phyloP scores from a whole-genome alignment of 345 rosid species.

The Draba incana region DNA sequence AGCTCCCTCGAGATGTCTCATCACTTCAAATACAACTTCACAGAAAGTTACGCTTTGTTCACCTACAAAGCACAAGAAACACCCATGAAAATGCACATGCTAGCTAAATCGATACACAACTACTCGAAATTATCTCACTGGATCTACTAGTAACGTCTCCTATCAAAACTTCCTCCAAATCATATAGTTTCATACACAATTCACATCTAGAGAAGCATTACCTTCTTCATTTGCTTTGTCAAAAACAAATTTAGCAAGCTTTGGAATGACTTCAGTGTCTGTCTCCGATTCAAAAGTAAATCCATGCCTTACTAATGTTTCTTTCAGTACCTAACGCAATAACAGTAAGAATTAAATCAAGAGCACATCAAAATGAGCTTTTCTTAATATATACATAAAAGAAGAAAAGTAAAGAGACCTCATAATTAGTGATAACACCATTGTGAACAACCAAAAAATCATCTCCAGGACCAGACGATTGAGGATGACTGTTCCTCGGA shows the following conservation, averaged over 20 bases:
- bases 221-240: conserved; percentile 92
- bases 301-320: conserved; percentile 80
- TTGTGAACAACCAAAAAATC: conserved; percentile 95
- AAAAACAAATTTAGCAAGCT: conserved; percentile 88
- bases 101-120: conserved; percentile 4
- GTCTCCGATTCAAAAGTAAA: conserved; percentile 90
- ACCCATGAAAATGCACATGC: background rate
- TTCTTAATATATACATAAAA: background rate
- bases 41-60: conserved; percentile 70
- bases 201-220: conserved; percentile 20
- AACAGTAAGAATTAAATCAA: conserved; percentile 3
- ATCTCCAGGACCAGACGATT: conserved; percentile 76
- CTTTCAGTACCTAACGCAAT: conserved; percentile 62
- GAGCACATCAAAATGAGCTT: conserved; percentile 3
- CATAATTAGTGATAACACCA: conserved; percentile 84
- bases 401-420: conserved; percentile 53
- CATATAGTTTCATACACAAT: no score
- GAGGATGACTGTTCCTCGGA: conserved; percentile 92
- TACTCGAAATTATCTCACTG: background rate
- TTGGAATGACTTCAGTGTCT: conserved; percentile 96
- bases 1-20: conserved; percentile 98
- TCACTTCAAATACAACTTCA: conserved; percentile 93
- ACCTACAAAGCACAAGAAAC: conserved; percentile 52
- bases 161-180: background rate
- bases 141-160: background rate